Evolutionary conservation across 2,329 filamentous ascomycete species (phyloP).

Genomic region (Cordyceps farinosa): DNA sequence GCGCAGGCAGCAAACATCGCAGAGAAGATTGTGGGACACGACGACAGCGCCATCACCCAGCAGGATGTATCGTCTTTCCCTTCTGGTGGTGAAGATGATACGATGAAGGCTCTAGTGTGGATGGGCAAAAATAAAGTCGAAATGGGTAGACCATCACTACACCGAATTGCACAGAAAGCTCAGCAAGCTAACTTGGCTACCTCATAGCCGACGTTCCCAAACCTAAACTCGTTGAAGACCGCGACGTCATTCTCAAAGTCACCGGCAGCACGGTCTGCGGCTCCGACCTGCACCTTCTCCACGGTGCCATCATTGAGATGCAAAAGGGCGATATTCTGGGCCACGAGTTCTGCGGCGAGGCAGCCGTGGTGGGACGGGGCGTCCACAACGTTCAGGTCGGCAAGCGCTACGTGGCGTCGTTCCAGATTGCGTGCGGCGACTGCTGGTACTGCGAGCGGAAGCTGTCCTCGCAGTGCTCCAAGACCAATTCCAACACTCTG

Average conservation of each 20-base stretch:
- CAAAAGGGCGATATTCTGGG: constrained; percentile 65
- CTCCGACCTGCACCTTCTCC: constrained; percentile 56
- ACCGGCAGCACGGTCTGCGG: constrained; percentile 61
- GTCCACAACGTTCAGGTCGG: constrained; percentile 55
- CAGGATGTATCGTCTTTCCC: constrained; percentile 59
- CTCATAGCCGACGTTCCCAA: constrained; percentile 58
- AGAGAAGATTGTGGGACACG: constrained; percentile 68
- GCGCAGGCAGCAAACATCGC: constrained; percentile 64
- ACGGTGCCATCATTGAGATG: constrained; percentile 55
- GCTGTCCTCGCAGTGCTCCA: constrained; percentile 74
- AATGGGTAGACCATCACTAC: constrained; percentile 44
- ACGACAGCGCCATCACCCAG: constrained; percentile 57
- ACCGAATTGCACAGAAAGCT: not conserved
- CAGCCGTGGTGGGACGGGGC: constrained; percentile 51
- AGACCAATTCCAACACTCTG: constrained; percentile 70
- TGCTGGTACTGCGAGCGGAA: constrained; percentile 80
- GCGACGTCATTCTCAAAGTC: constrained; percentile 77
- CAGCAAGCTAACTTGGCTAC: not conserved
- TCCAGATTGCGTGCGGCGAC: constrained; percentile 72
- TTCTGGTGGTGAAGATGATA: constrained; percentile 58
- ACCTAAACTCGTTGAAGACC: constrained; percentile 67
- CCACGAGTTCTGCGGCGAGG: constrained; percentile 57
- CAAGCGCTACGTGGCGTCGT: constrained; percentile 75
- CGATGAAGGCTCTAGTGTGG: constrained; percentile 80
- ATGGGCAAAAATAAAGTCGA: constrained; percentile 76